Percentiles rank a stretch among this genome's conserved stretches.
These are phyloP conservation scores for Rugonectria rugulosa DNA, from an alignment of 2,329 filamentous ascomycete species.

Conservation along the genomic window DNA sequence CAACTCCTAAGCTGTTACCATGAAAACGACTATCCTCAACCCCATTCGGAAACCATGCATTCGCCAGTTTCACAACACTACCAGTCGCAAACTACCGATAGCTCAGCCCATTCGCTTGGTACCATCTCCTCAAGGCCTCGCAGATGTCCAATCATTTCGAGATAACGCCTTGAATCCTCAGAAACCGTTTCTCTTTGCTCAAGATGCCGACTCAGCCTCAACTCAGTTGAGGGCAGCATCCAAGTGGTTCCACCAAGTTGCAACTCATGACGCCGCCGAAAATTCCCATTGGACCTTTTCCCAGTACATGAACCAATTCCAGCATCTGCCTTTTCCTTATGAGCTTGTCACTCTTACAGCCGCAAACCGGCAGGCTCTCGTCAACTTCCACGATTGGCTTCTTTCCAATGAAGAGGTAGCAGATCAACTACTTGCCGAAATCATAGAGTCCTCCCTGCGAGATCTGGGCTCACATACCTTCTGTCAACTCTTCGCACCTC, in stretches of 20 bases:
- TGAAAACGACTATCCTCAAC: slow-evolving; percentile 20
- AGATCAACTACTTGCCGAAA: slow-evolving; percentile 43
- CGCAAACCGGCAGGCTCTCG: slow-evolving; percentile 26
- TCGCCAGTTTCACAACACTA: slow-evolving; percentile 24
- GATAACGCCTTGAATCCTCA: slow-evolving; percentile 60
- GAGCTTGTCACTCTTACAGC: slow-evolving; percentile 44
- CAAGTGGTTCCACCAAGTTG: slow-evolving; percentile 63
- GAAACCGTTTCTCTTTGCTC: slow-evolving; percentile 58
- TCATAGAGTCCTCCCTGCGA: slow-evolving; percentile 39
- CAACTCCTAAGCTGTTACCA: slow-evolving; percentile 4
- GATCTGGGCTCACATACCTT: slow-evolving; percentile 49
- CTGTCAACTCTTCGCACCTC: slow-evolving; percentile 64
- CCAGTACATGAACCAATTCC: slow-evolving; percentile 41
- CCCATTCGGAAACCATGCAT: slow-evolving; percentile 21
- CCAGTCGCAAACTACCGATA: slow-evolving; percentile 13
- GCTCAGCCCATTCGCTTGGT: slow-evolving; percentile 14
- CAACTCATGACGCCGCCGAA: not conserved
- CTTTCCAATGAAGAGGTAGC: slow-evolving; percentile 34
- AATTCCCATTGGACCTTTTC: slow-evolving; percentile 28
- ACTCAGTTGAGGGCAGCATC: slow-evolving; percentile 57
- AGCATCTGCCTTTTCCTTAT: slow-evolving; percentile 47
- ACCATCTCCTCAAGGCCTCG: slow-evolving; percentile 21
- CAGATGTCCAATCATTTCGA: slow-evolving; percentile 56
- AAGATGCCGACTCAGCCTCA: slow-evolving; percentile 47
- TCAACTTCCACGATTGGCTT: slow-evolving; percentile 41